Evolutionary conservation across 768 basidiomycete species (phyloP).

Genomic region (Podaxis sp.): DNA sequence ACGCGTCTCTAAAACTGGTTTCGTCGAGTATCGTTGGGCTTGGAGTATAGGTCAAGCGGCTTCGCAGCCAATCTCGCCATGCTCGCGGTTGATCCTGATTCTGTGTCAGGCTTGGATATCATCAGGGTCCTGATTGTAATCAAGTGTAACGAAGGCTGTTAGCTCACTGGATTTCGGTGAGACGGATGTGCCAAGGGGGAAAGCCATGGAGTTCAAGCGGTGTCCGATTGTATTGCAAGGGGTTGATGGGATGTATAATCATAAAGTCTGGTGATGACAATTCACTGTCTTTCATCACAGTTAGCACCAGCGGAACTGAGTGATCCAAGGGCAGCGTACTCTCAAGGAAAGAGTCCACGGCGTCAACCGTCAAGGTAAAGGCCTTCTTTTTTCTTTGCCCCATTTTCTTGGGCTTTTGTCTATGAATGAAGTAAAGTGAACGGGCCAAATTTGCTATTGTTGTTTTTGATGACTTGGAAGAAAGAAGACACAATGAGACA

Average conservation of each 20-base stretch:
- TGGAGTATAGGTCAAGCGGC: constrained; percentile 4
- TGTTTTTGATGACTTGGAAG: constrained; percentile 59
- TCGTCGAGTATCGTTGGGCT: constrained; percentile 39
- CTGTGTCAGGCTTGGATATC: constrained; percentile 24
- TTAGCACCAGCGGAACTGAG: constrained; percentile 1
- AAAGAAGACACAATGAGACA: constrained; percentile 51
- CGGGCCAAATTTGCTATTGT: constrained; percentile 54
- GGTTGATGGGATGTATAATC: constrained; percentile 60
- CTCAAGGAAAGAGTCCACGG: constrained; percentile 51
- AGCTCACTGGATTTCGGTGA: constrained; percentile 76
- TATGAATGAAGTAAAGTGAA: constrained; percentile 33
- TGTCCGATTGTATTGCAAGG: constrained; percentile 27
- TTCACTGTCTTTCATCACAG: constrained; percentile 36
- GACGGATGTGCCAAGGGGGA: constrained; percentile 81
- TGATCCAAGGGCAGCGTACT: constrained; percentile 32
- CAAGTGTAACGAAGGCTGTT: constrained; percentile 4
- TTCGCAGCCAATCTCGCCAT: constrained; percentile 9
- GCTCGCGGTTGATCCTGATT: neutral
- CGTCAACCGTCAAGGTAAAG: constrained; percentile 38
- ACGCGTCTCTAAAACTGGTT: constrained; percentile 56
- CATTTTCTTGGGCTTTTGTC: constrained; percentile 18
- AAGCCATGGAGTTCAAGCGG: constrained; percentile 71
- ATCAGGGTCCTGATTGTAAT: neutral
- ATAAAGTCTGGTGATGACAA: constrained; percentile 72
- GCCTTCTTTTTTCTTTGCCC: constrained; percentile 16